Conservation (phyloP, 2,329 filamentous ascomycete species). For the Plenodomus biglobosus region DNA sequence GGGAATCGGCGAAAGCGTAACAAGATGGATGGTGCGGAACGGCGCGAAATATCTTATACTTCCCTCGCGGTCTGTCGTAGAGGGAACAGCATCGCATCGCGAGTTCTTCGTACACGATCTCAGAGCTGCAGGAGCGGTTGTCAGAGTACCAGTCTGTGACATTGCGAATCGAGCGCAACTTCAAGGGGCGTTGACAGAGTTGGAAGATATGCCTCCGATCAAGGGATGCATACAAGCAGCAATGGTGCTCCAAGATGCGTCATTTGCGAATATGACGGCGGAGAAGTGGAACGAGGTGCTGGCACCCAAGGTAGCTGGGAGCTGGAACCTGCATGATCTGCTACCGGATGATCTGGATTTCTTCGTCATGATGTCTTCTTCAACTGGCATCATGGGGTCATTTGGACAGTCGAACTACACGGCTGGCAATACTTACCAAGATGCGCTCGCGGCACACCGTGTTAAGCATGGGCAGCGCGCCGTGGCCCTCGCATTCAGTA, state of each 20-base stretch:
- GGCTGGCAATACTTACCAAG: conserved; percentile 28
- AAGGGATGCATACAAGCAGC: conserved; percentile 27
- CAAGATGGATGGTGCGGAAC: conserved; percentile 18
- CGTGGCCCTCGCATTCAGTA: conserved; percentile 20
- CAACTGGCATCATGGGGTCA: conserved; percentile 23
- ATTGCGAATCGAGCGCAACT: conserved; percentile 12
- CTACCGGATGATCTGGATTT: conserved; percentile 24
- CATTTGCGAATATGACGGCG: conserved; percentile 22
- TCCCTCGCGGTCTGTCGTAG: conserved; percentile 13
- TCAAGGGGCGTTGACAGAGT: conserved; percentile 2
- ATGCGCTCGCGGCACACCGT: conserved; percentile 27
- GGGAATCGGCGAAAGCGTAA: conserved; percentile 26
- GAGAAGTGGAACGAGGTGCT: conserved; percentile 14
- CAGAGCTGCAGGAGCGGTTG: conserved; percentile 6
- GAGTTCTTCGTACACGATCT: conserved; percentile 12
- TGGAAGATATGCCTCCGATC: conserved; percentile 20
- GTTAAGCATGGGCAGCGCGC: conserved; percentile 14
- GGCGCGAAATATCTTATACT: conserved; percentile 27
- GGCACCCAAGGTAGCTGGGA: conserved; percentile 37
- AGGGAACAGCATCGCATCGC: conserved; percentile 6
- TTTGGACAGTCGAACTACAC: conserved; percentile 29
- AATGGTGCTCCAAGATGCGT: conserved; percentile 23
- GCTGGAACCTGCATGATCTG: conserved; percentile 32
- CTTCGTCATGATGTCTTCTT: conserved; percentile 27
- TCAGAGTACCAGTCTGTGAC: conserved; percentile 20